Base-by-base conservation (phyloP, 495 filamentous ascomycete species). In the Podospora comata region DNA sequence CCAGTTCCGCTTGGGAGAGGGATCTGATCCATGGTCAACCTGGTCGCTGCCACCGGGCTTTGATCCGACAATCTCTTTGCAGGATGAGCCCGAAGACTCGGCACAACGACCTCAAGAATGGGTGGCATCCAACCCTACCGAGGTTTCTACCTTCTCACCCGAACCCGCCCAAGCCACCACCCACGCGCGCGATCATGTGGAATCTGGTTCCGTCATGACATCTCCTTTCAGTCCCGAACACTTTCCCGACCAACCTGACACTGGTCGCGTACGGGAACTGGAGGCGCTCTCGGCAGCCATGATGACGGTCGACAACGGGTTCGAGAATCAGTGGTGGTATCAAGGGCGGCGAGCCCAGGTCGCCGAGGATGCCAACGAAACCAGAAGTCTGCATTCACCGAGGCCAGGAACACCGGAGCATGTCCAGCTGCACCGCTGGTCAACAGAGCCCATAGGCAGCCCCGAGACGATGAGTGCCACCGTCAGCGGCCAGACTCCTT, bases 271-370 rank as follows among this genome's bases (percentile, higher is more conserved):
- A 20, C 71, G 76, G 27, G 82, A 86, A 23, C 75, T 85, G 30
- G 83, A 80, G 64, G 79, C 82, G 0, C 72, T 86, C 18, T 82
- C 82, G 19, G 78, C 78, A 28, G 84, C 84, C 28, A 84, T 86
- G 83, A 82, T 86, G 79, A 85, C 84, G 4, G 82, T 86, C 7
- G 84, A 85, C 69, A 83, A 83, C 65, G 82, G 82, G 13, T 83
- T 84, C 54, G 82, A 84, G 73, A 80, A 79, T 71, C 81, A 83
- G 71, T 83, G 82, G 82, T 83, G 82, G 82, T 78, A 82, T 65
- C 79, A 81, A 64, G 81, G 81, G 5, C 57, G 27, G 5, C 69
- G 79, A 2, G 74, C 79, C 67, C 69, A 34, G 58, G 68, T 69
- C 56, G 3, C 39, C 23, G 11, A n/a, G 4, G 55, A 66, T 16